Conservation (phyloP, 345 rosid species). For the Jatropha curcas region DNA sequence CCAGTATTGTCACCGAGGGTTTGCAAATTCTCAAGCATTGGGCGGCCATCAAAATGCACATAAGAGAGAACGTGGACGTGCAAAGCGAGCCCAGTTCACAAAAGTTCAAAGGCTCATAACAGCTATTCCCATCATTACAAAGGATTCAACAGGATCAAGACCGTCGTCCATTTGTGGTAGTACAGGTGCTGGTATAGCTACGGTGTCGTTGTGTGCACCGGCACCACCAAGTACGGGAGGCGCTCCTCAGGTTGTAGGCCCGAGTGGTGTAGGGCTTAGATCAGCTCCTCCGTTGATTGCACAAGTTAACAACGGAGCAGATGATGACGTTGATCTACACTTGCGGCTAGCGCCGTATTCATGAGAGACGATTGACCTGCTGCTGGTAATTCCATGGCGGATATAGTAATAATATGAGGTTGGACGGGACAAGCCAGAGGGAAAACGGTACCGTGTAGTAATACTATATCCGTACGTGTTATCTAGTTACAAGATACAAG, state of each 20-base stretch:
- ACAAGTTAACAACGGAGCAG: not conserved
- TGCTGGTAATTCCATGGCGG: too few relatives aligned
- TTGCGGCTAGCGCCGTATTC: not conserved
- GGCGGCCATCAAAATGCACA: constrained; percentile 66
- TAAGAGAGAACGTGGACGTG: constrained; percentile 50
- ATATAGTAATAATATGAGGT: too few relatives aligned
- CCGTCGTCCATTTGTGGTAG: not conserved
- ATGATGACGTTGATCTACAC: not conserved
- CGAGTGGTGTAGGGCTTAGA: not conserved
- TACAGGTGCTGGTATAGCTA: not conserved
- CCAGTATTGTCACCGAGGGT: constrained; percentile 41
- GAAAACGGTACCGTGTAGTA: too few relatives aligned
- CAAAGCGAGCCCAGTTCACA: constrained; percentile 32
- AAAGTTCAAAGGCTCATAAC: constrained; percentile 7
- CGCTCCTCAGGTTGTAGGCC: not conserved
- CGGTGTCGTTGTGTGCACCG: not conserved
- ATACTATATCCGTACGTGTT: too few relatives aligned
- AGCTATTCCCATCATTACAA: not conserved
- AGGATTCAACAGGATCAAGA: constrained; percentile 16
- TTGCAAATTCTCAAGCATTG: constrained; percentile 52
- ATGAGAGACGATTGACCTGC: too few relatives aligned
- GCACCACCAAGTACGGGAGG: not conserved
- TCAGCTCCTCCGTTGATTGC: not conserved
- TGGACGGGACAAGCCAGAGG: too few relatives aligned
- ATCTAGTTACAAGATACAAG: too few relatives aligned